Percentiles rank a stretch among this genome's conserved stretches.
Evolutionary conservation across 441 rosid species (phyloP).

Genomic region (Pelargonium cotyledonis): DNA sequence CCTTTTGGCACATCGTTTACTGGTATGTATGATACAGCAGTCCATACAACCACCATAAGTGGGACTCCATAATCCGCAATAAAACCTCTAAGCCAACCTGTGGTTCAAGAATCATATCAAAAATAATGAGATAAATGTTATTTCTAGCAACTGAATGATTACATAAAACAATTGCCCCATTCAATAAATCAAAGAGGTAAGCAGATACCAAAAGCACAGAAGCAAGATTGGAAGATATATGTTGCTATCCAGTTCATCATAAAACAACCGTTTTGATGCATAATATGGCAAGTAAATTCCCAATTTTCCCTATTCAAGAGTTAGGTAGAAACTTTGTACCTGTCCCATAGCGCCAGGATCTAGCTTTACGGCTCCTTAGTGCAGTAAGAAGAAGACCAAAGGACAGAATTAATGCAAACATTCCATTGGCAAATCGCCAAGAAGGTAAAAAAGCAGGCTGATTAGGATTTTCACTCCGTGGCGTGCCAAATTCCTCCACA

Average conservation of each 20-base stretch:
- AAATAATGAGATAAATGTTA: neutral
- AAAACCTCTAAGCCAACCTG: conserved; percentile 68
- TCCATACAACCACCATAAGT: conserved; percentile 70
- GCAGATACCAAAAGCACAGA: neutral
- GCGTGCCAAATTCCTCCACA: conserved; percentile 67
- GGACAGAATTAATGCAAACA: conserved; percentile 71
- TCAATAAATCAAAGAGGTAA: neutral
- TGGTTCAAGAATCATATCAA: conserved; percentile 5
- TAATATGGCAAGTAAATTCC: neutral
- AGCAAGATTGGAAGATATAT: neutral
- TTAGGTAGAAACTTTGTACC: conserved; percentile 33
- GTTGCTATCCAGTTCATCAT: neutral
- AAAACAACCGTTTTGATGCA: neutral
- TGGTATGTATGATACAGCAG: conserved; percentile 63
- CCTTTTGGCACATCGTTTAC: conserved; percentile 60
- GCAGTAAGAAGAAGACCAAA: conserved; percentile 70
- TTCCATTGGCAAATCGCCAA: conserved; percentile 81
- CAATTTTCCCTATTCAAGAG: neutral
- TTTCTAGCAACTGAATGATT: neutral
- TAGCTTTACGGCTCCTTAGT: conserved; percentile 69
- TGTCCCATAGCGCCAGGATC: conserved; percentile 73
- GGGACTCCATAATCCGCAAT: conserved; percentile 78
- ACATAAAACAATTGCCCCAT: neutral
- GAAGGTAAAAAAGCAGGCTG: conserved; percentile 48
- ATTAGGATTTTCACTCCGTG: conserved; percentile 52